Percentiles rank a stretch among this genome's conserved stretches.
phyloP scores from a whole-genome alignment of 2,329 filamentous ascomycete genomes.

The Neurospora crassa region DNA sequence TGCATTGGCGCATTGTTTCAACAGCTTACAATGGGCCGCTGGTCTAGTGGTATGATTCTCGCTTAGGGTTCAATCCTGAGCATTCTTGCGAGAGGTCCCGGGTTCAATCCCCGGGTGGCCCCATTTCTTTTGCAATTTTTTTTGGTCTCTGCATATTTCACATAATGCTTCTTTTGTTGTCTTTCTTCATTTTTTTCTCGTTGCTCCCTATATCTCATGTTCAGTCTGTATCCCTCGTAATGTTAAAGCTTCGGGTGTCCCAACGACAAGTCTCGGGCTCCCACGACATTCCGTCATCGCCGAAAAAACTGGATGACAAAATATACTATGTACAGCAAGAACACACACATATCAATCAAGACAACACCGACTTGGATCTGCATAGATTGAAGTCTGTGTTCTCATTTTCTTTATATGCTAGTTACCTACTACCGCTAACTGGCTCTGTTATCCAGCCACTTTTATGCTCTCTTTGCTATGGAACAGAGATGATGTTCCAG shows the following conservation, averaged over 20 bases:
- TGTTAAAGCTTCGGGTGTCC: neutral
- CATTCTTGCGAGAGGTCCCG: neutral
- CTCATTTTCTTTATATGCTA: neutral
- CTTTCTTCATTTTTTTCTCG: neutral
- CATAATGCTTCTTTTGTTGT: neutral
- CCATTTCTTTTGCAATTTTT: neutral
- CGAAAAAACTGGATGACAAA: neutral
- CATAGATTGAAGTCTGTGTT: neutral
- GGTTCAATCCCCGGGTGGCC: neutral
- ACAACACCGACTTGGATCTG: neutral
- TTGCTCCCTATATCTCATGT: neutral
- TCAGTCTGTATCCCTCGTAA: neutral
- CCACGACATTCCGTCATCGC: too few relatives aligned
- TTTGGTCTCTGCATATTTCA: neutral
- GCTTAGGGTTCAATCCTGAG: slow-evolving; percentile 39
- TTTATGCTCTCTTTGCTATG: neutral
- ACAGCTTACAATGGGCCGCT: slow-evolving; percentile 12
- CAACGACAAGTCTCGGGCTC: neutral
- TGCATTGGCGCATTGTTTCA: neutral
- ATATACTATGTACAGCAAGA: neutral
- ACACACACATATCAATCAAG: neutral
- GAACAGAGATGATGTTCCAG: too few relatives aligned
- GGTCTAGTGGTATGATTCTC: slow-evolving; percentile 58
- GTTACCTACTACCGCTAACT: neutral
- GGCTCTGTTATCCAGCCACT: neutral